Percentiles rank a stretch among this genome's conserved stretches.
These are phyloP conservation scores for Aspergillus avenaceus DNA, from an alignment of 495 filamentous ascomycete species.

Conservation along the genomic window DNA sequence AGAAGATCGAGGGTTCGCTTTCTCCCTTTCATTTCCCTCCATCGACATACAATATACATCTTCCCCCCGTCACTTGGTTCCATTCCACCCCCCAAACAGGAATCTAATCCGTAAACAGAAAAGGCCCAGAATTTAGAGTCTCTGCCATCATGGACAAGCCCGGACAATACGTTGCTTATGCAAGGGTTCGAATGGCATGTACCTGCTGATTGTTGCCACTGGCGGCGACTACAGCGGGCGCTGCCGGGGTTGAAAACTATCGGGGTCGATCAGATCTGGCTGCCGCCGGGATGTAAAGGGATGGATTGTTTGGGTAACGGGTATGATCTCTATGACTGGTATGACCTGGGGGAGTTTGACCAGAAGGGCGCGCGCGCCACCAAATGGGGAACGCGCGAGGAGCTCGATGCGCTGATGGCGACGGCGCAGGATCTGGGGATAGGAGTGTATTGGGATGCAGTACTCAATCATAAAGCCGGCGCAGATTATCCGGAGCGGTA, in stretches of 20 bases:
- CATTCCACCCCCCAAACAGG: neutral
- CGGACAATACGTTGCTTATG: slow-evolving; percentile 59
- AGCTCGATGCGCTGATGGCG: slow-evolving; percentile 51
- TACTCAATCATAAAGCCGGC: slow-evolving; percentile 72
- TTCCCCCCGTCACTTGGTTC: too few species aligned
- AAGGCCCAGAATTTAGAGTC: slow-evolving; percentile 24
- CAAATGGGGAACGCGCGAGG: slow-evolving; percentile 66
- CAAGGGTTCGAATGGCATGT: slow-evolving; percentile 77
- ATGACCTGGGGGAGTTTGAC: slow-evolving; percentile 73
- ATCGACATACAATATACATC: too few species aligned
- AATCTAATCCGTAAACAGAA: slow-evolving; percentile 10
- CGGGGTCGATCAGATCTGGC: slow-evolving; percentile 65
- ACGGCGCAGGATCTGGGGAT: slow-evolving; percentile 49
- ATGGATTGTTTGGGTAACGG: slow-evolving; percentile 60
- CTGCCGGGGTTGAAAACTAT: slow-evolving; percentile 53
- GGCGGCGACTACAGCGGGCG: slow-evolving; percentile 52
- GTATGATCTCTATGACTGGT: slow-evolving; percentile 74
- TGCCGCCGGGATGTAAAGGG: slow-evolving; percentile 72
- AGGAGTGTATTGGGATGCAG: slow-evolving; percentile 68
- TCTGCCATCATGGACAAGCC: slow-evolving; percentile 30
- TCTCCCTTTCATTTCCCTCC: too few species aligned
- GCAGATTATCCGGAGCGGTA: slow-evolving; percentile 63
- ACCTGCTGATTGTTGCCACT: slow-evolving; percentile 60
- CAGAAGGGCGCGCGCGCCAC: slow-evolving; percentile 61
- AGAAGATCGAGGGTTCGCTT: neutral